These are phyloP conservation scores for Vitis cinerea DNA, from an alignment of 164 flowering plant genomes.

Conservation along the genomic window DNA sequence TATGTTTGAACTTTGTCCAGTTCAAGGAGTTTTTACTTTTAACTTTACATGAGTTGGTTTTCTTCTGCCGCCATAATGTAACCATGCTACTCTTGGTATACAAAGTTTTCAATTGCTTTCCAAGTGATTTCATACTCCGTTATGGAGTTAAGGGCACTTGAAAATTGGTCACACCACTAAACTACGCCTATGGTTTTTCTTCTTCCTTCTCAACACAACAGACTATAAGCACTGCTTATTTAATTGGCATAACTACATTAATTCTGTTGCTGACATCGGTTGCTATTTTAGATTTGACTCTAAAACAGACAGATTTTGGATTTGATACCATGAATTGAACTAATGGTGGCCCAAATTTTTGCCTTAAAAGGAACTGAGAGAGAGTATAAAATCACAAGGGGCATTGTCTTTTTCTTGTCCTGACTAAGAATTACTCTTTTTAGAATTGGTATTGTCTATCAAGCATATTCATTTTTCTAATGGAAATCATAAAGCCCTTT, in stretches of 20 bases:
- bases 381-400: background rate
- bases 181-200: background rate
- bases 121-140: background rate
- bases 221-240: background rate
- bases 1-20: background rate
- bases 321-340: background rate
- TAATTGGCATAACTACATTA: background rate
- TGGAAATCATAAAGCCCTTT: too few species aligned
- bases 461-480: background rate
- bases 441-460: background rate
- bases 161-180: too few species aligned
- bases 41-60: background rate
- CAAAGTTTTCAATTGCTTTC: background rate
- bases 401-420: background rate
- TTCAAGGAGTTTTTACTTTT: background rate
- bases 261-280: background rate
- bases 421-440: background rate
- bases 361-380: too few species aligned
- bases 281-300: background rate
- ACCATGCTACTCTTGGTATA: background rate
- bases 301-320: background rate
- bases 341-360: background rate
- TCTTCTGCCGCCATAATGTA: background rate
- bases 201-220: background rate
- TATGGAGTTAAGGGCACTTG: too few species aligned